Percentiles rank a stretch among this genome's conserved stretches.
Evolutionary conservation across 164 flowering plant species (phyloP).

Genomic region (Vitis rotundifolia): DNA sequence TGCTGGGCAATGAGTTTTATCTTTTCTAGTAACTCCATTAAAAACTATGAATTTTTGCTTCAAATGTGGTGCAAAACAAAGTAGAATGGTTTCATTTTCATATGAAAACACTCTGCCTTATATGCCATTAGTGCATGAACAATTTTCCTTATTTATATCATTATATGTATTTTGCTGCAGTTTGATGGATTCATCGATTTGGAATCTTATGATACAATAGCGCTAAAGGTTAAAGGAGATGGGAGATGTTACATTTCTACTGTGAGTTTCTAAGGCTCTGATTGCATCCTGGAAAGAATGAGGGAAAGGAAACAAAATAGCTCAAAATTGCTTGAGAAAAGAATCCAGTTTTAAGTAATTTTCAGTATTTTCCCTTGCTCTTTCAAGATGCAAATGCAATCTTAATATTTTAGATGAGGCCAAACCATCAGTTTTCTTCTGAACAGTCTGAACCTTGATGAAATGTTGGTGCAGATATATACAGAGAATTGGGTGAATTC

Average conservation of each 20-base stretch:
- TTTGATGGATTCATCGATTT: slow-evolving; percentile 93
- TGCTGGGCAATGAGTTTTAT: too few relatives aligned
- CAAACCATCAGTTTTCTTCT: not conserved
- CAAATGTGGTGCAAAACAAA: not conserved
- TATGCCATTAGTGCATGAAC: too few relatives aligned
- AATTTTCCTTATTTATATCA: not conserved
- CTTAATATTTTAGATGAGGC: too few relatives aligned
- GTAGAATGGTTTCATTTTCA: not conserved
- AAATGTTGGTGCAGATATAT: slow-evolving; percentile 61
- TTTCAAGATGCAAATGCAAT: too few relatives aligned
- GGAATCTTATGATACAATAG: slow-evolving; percentile 87
- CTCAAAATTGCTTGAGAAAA: not conserved
- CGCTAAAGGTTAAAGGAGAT: slow-evolving; percentile 87
- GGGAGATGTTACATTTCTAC: slow-evolving; percentile 97
- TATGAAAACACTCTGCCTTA: not conserved
- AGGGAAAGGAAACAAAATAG: not conserved
- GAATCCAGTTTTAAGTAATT: too few relatives aligned
- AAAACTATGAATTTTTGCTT: slow-evolving; percentile 1
- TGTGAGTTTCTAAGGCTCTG: slow-evolving; percentile 42
- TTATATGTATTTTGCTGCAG: slow-evolving; percentile 41
- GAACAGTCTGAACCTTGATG: not conserved
- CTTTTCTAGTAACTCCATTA: too few relatives aligned
- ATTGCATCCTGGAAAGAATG: not conserved
- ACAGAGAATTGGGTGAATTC: slow-evolving; percentile 99
- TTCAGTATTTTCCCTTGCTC: too few relatives aligned